Percentiles rank a stretch among this genome's conserved stretches.
phyloP scores from a whole-genome alignment of 345 rosid species.

The Euphorbia lathyris region DNA sequence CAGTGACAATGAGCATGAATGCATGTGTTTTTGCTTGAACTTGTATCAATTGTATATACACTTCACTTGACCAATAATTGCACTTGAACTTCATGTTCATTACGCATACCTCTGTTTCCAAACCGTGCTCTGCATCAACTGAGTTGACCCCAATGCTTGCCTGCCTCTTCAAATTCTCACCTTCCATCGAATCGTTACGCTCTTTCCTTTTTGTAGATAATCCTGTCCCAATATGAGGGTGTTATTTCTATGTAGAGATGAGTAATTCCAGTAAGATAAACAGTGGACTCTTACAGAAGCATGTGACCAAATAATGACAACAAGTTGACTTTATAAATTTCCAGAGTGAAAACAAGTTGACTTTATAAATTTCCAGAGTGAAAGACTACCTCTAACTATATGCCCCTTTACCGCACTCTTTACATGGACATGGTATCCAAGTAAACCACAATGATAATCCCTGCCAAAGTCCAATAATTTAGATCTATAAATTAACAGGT shows the following conservation, averaged over 20 bases:
- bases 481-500: conserved; percentile 7
- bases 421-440: conserved; percentile 65
- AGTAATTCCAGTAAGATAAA: not conserved
- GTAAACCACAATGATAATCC: conserved; percentile 68
- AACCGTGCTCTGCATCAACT: conserved; percentile 20
- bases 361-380: not conserved
- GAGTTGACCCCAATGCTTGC: conserved; percentile 23
- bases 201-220: conserved; percentile 53
- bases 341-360: too few species aligned
- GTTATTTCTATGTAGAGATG: conserved; percentile 7
- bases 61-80: too few species aligned
- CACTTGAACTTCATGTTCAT: conserved; percentile 7
- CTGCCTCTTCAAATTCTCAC: conserved; percentile 34
- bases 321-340: too few species aligned
- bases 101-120: conserved; percentile 43
- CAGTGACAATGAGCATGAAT: too few species aligned
- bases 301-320: too few species aligned
- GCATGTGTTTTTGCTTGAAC: too few species aligned
- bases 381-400: conserved; percentile 1
- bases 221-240: conserved; percentile 39
- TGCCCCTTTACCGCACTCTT: conserved; percentile 36
- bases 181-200: conserved; percentile 29
- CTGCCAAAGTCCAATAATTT: conserved; percentile 38
- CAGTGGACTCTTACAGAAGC: not conserved
- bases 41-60: too few species aligned